A percentile compares a stretch with the other conserved stretches of the same genome.
Conservation (phyloP, 495 filamentous ascomycete genomes). For the Lindgomyces ingoldianus region DNA sequence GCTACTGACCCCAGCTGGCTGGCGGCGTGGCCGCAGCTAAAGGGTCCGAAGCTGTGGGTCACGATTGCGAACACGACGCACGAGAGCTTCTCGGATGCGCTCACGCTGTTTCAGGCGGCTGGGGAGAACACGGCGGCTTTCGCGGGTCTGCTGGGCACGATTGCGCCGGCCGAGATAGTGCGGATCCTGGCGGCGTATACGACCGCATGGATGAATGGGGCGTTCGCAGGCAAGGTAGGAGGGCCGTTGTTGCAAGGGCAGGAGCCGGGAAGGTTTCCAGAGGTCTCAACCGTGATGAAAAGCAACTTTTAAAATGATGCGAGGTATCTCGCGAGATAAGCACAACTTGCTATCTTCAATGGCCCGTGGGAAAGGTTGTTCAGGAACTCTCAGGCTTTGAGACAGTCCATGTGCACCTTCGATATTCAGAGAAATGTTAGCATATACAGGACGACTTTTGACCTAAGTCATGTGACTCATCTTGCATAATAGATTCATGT, state of each 20-base stretch:
- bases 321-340: background rate
- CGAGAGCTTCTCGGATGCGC: slow-evolving; percentile 39
- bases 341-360: background rate
- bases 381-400: background rate
- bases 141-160: slow-evolving; percentile 18
- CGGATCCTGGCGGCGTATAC: slow-evolving; percentile 17
- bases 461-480: too few species aligned
- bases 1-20: slow-evolving; percentile 38
- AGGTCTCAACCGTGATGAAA: slow-evolving; percentile 6
- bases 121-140: slow-evolving; percentile 5
- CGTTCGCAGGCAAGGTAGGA: slow-evolving; percentile 9
- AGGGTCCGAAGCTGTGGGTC: slow-evolving; percentile 41
- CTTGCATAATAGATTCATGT: too few species aligned
- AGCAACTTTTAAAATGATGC: slow-evolving; percentile 4
- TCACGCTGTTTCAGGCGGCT: slow-evolving; percentile 12
- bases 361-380: background rate
- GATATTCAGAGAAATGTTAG: background rate
- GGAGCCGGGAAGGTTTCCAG: slow-evolving; percentile 17
- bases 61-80: slow-evolving; percentile 36
- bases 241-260: slow-evolving; percentile 11
- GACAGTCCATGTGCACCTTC: background rate
- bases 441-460: background rate
- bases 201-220: slow-evolving; percentile 18
- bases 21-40: slow-evolving; percentile 37
- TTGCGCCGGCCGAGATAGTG: slow-evolving; percentile 11